These are phyloP conservation scores for Rosa rugosa DNA, from an alignment of 306 rosid genomes.

Conservation along the genomic window DNA sequence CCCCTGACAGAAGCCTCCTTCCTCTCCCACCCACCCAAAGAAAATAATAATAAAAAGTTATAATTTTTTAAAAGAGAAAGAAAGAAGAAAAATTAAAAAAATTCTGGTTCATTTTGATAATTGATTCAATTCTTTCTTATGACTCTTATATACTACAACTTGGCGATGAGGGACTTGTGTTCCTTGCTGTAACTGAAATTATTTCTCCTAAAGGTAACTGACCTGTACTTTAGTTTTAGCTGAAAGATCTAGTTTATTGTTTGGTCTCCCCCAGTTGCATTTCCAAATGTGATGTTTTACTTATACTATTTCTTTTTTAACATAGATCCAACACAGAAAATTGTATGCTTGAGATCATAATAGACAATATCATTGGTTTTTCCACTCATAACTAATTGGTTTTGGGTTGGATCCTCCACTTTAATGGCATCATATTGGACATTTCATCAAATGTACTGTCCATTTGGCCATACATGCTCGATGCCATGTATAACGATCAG, in stretches of 20 bases:
- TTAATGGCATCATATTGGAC: background rate
- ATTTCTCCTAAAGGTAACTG: background rate
- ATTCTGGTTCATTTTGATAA: background rate
- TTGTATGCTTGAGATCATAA: background rate
- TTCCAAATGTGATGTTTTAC: background rate
- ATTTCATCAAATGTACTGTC: background rate
- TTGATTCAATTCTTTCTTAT: background rate
- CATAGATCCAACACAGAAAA: background rate
- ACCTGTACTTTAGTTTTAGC: background rate
- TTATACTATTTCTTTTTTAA: background rate
- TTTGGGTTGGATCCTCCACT: background rate
- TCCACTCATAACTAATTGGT: background rate
- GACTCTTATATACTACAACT: background rate
- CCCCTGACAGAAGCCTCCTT: background rate
- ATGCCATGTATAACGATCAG: background rate
- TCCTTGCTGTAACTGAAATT: background rate
- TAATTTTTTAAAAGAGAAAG: background rate
- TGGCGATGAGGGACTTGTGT: background rate
- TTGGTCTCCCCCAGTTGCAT: constrained; percentile 5
- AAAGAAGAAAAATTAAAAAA: background rate
- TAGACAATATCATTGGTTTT: background rate
- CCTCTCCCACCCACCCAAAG: background rate
- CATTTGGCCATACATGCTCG: background rate
- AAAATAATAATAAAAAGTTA: background rate
- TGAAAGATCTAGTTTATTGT: background rate